Evolutionary conservation across 2,329 filamentous ascomycete genomes (phyloP).

Genomic region (Rosellinia necatrix): DNA sequence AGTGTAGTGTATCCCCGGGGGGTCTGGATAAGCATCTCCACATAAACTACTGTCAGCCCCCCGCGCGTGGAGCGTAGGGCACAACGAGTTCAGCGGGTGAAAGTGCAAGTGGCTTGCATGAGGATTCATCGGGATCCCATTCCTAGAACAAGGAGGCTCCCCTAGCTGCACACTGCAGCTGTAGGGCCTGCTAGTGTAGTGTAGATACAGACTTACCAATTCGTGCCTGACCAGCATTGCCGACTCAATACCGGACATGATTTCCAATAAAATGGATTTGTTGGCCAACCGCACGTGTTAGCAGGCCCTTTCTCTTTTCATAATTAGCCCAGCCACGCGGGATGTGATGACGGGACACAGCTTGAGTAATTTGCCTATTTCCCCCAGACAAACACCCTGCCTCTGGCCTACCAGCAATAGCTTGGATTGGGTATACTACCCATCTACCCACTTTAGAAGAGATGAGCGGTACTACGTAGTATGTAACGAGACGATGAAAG

Average conservation of each 20-base stretch:
- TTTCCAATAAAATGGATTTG: not conserved
- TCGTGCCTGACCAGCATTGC: slow-evolving; percentile 20
- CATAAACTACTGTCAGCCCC: not conserved
- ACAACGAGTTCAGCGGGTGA: slow-evolving; percentile 18
- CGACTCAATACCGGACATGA: slow-evolving; percentile 12
- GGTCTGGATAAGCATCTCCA: slow-evolving; percentile 6
- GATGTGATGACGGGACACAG: not conserved
- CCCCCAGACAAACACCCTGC: not conserved
- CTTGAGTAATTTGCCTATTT: not conserved
- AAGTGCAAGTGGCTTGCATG: slow-evolving; percentile 25
- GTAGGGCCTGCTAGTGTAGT: no score
- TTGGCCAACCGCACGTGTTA: slow-evolving; percentile 14
- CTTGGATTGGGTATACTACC: slow-evolving; percentile 6
- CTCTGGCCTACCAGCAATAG: not conserved
- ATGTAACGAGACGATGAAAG: slow-evolving; percentile 1
- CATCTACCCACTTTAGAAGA: slow-evolving; percentile 7
- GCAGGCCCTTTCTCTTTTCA: slow-evolving; percentile 2
- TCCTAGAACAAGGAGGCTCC: slow-evolving; percentile 9
- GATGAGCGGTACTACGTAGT: no score
- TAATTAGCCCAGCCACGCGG: not conserved
- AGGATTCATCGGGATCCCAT: slow-evolving; percentile 20
- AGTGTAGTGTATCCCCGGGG: not conserved
- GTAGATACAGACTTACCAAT: not conserved
- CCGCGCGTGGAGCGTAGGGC: slow-evolving; percentile 10
- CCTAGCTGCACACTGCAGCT: no score